Conservation (phyloP, 2,329 filamentous ascomycete species). For the Septoria petroselini region DNA sequence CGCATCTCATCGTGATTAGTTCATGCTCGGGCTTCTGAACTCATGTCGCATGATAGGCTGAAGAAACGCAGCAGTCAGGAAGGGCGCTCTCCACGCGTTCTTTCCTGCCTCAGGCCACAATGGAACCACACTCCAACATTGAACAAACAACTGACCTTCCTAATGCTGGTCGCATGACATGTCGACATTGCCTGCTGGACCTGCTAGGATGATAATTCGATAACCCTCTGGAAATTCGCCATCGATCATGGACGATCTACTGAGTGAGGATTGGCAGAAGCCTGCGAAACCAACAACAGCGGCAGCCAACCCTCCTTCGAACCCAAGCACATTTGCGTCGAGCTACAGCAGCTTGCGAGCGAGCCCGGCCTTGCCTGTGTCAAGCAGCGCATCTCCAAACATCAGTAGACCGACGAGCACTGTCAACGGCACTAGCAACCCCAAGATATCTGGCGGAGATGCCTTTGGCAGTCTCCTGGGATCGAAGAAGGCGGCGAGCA, state of each 20-base stretch:
- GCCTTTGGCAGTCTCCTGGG: conserved; percentile 76
- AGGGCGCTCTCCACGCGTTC: no score
- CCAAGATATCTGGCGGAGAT: conserved; percentile 58
- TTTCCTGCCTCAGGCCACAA: background rate
- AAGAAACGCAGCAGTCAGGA: no score
- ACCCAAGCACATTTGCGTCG: conserved; percentile 28
- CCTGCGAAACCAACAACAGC: conserved; percentile 30
- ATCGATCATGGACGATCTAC: conserved; percentile 48
- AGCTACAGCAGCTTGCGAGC: conserved; percentile 38
- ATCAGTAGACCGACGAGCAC: conserved; percentile 43
- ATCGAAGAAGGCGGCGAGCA: conserved; percentile 56
- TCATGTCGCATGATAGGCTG: no score
- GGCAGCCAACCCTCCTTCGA: conserved; percentile 24
- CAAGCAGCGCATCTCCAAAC: conserved; percentile 35
- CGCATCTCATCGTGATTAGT: no score
- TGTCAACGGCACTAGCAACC: conserved; percentile 39
- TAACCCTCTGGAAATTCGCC: background rate
- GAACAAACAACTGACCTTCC: background rate
- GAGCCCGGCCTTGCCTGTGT: conserved; percentile 42
- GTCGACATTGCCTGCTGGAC: background rate
- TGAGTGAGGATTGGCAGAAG: conserved; percentile 49
- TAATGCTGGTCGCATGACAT: conserved; percentile 6
- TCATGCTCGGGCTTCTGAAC: no score
- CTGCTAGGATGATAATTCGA: conserved; percentile 7
- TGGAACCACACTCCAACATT: background rate